Conservation (phyloP, 306 rosid genomes). For the Quercus engelmannii region DNA sequence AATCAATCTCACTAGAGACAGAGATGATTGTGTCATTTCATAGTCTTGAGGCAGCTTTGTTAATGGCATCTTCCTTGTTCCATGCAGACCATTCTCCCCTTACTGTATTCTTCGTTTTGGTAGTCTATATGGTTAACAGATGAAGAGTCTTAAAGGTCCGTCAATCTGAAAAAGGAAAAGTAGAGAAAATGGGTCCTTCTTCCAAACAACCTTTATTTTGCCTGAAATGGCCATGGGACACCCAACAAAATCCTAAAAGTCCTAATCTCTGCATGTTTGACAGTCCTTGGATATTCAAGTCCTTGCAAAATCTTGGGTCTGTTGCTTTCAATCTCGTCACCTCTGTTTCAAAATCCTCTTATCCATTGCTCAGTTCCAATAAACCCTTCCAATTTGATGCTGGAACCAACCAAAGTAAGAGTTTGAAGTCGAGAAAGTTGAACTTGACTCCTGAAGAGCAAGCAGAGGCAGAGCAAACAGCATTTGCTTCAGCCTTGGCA, state of each 20-base stretch:
- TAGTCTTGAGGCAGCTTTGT: too few relatives aligned
- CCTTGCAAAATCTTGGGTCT: conserved; percentile 59
- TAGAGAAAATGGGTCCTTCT: conserved; percentile 33
- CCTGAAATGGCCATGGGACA: conserved; percentile 83
- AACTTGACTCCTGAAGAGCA: conserved; percentile 36
- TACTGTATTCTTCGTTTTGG: not conserved
- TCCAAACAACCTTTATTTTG: conserved; percentile 48
- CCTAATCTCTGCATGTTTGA: conserved; percentile 51
- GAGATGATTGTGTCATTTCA: too few relatives aligned
- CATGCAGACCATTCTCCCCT: not conserved
- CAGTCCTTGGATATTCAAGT: conserved; percentile 74
- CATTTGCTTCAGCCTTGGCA: conserved; percentile 78
- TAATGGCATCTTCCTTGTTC: not conserved
- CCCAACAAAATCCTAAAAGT: conserved; percentile 30
- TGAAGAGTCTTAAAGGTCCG: not conserved
- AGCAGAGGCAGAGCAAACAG: conserved; percentile 81
- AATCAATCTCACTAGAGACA: too few relatives aligned
- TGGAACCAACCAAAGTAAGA: conserved; percentile 23
- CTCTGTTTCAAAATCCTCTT: conserved; percentile 42
- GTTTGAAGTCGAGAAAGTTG: conserved; percentile 23
- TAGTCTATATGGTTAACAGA: not conserved
- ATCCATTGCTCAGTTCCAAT: conserved; percentile 13
- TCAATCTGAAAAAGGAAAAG: not conserved
- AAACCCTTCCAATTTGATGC: conserved; percentile 32
- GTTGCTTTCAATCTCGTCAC: conserved; percentile 41